Percentiles rank a stretch among this genome's conserved stretches.
Conservation (phyloP, 768 basidiomycete species). For the Calocybe gangraenosa region DNA sequence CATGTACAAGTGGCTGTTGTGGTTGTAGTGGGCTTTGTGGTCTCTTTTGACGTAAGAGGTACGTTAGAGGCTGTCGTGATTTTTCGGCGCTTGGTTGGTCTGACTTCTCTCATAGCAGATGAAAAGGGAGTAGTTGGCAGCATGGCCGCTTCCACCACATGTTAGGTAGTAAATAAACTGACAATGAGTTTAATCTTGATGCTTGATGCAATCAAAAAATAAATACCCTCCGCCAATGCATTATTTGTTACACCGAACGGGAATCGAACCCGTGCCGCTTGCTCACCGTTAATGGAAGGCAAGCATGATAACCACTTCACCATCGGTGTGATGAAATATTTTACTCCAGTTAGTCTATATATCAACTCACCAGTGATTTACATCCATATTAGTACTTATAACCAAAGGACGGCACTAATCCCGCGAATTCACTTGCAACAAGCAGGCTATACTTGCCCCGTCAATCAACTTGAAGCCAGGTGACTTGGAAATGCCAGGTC, state of each 20-base stretch:
- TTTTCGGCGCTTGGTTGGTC: slow-evolving; percentile 27
- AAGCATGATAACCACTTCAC: slow-evolving; percentile 94
- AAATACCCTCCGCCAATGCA: no score
- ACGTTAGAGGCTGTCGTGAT: slow-evolving; percentile 7
- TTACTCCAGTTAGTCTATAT: no score
- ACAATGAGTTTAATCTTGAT: neutral
- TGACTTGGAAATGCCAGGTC: no score
- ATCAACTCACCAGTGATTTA: no score
- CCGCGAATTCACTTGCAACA: no score
- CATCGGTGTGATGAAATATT: slow-evolving; percentile 51
- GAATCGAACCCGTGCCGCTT: slow-evolving; percentile 78
- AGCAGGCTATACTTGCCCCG: no score
- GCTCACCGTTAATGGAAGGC: slow-evolving; percentile 62
- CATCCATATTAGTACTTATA: no score
- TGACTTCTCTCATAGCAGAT: slow-evolving; percentile 14
- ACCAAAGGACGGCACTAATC: no score
- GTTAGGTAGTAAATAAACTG: slow-evolving; percentile 3
- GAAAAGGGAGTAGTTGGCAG: neutral
- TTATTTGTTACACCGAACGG: slow-evolving; percentile 63
- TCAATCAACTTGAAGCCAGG: no score
- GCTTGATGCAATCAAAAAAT: no score
- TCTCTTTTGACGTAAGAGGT: slow-evolving; percentile 1
- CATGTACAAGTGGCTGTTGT: slow-evolving; percentile 14
- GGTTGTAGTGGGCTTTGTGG: slow-evolving; percentile 1
- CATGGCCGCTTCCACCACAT: slow-evolving; percentile 14